These are phyloP conservation scores for Colletotrichum higginsianum DNA, from an alignment of 2,329 filamentous ascomycete species.

Conservation along the genomic window DNA sequence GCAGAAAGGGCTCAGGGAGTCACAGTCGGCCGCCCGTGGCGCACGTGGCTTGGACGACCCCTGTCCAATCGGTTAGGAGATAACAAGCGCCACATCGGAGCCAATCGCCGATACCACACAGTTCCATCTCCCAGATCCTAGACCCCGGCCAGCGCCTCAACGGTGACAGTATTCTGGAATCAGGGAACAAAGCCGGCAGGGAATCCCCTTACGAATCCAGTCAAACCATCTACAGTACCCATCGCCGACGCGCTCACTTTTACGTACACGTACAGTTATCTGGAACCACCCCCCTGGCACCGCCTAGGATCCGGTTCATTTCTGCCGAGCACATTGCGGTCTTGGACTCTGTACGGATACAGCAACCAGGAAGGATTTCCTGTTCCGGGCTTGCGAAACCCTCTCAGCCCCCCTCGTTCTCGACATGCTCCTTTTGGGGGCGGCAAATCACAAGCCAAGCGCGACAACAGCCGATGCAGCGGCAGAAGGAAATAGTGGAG, in stretches of 20 bases:
- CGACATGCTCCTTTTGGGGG: no score
- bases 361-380: not conserved
- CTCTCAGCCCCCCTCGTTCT: not conserved
- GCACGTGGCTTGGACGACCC: constrained; percentile 1
- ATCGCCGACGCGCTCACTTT: not conserved
- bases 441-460: not conserved
- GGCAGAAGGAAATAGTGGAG: not conserved
- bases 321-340: no score
- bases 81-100: constrained; percentile 23
- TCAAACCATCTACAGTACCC: not conserved
- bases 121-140: not conserved
- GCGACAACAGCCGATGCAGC: constrained; percentile 11
- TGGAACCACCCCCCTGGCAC: not conserved
- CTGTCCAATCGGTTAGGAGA: constrained; percentile 4
- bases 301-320: not conserved
- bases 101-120: constrained; percentile 26
- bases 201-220: constrained; percentile 1
- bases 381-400: not conserved
- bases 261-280: not conserved
- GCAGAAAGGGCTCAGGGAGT: not conserved
- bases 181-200: not conserved
- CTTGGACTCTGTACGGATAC: no score
- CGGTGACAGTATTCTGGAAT: not conserved
- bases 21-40: constrained; percentile 9
- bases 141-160: not conserved